These are phyloP conservation scores for Erodium chrysanthum DNA, from an alignment of 441 rosid species.

Conservation along the genomic window DNA sequence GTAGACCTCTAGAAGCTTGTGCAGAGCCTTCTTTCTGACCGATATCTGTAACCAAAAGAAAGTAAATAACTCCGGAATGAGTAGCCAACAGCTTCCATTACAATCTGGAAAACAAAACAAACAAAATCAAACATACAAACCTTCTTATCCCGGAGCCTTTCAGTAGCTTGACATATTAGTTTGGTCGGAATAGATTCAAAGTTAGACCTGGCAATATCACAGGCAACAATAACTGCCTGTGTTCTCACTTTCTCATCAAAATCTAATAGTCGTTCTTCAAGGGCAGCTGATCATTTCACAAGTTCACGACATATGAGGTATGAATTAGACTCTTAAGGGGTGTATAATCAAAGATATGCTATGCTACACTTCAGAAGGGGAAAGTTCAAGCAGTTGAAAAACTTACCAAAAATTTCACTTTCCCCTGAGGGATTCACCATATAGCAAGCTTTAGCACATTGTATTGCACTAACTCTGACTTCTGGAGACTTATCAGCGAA, in stretches of 20 bases:
- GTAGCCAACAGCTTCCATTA: slow-evolving; percentile 6
- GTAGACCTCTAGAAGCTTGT: slow-evolving; percentile 70
- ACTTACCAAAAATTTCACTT: slow-evolving; percentile 58
- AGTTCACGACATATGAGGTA: slow-evolving; percentile 12
- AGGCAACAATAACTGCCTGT: slow-evolving; percentile 60
- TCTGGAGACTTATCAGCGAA: slow-evolving; percentile 85
- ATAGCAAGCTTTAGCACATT: slow-evolving; percentile 61
- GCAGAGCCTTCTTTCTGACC: slow-evolving; percentile 73
- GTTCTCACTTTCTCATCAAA: slow-evolving; percentile 78
- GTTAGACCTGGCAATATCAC: slow-evolving; percentile 66
- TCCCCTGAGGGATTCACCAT: slow-evolving; percentile 48
- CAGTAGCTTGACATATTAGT: slow-evolving; percentile 51
- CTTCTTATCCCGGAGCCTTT: slow-evolving; percentile 97
- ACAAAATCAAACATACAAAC: slow-evolving; percentile 28
- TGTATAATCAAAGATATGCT: slow-evolving; percentile 19
- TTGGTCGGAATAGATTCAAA: slow-evolving; percentile 40
- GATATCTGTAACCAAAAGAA: slow-evolving; percentile 34
- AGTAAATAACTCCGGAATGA: slow-evolving; percentile 12
- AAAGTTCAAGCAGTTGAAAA: slow-evolving; percentile 10
- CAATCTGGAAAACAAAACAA: slow-evolving; percentile 3
- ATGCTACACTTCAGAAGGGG: slow-evolving; percentile 11
- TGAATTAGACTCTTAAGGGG: slow-evolving; percentile 15
- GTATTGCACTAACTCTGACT: slow-evolving; percentile 71
- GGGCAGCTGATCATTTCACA: slow-evolving; percentile 44
- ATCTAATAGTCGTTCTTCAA: slow-evolving; percentile 73